Evolutionary conservation across 208 protist genomes (phyloP).

Genomic region (Crithidia sp.): DNA sequence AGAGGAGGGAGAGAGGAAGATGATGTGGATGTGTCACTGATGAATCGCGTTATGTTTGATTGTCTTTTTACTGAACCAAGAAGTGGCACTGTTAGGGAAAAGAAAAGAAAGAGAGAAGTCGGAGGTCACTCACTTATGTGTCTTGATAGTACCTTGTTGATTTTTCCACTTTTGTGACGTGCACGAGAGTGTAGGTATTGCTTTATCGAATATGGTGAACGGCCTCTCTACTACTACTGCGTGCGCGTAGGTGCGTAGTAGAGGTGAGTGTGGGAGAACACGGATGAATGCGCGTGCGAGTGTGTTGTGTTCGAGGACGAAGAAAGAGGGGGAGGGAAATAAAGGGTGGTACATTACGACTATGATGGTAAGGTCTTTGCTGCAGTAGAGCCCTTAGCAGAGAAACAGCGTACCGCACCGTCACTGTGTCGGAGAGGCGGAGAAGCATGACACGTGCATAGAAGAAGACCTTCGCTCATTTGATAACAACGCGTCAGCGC

Average conservation of each 20-base stretch:
- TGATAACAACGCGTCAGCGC: no score
- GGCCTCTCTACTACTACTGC: slow-evolving; percentile 6
- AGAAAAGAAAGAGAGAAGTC: slow-evolving; percentile 10
- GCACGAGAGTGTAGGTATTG: background rate
- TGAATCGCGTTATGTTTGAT: background rate
- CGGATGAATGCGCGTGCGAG: no score
- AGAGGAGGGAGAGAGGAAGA: background rate
- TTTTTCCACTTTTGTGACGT: background rate
- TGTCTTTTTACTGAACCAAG: no score
- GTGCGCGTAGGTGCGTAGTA: no score
- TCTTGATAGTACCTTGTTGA: background rate
- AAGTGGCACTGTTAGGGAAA: background rate
- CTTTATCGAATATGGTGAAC: background rate
- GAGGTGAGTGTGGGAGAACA: no score
- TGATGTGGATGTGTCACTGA: background rate
- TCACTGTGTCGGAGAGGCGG: no score
- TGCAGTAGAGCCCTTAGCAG: no score
- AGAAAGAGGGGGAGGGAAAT: background rate
- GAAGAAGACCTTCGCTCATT: no score
- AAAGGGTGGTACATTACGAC: no score
- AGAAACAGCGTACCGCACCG: no score
- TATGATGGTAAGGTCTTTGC: no score
- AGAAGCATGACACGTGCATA: no score
- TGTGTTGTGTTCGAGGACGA: background rate
- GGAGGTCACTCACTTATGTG: slow-evolving; percentile 1